Evolutionary conservation across 257 asterid genomes (phyloP).

Genomic region (Striga asiatica): DNA sequence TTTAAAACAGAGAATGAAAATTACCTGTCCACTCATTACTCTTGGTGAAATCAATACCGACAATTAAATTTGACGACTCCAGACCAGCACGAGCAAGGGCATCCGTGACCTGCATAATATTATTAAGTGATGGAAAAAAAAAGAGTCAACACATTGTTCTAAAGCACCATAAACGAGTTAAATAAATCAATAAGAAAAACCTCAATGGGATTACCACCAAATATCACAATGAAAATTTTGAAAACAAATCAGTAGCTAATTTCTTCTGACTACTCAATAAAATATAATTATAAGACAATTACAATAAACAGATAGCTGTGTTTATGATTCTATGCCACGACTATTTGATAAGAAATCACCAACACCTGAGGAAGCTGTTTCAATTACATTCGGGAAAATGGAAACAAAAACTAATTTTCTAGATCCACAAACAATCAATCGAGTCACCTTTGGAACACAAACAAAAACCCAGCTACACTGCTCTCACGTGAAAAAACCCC

Average conservation of each 20-base stretch:
- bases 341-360: not conserved
- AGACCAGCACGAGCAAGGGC: constrained; percentile 94
- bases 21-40: constrained; percentile 99
- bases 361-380: not conserved
- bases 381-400: not conserved
- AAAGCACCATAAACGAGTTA: not conserved
- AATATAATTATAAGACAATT: not conserved
- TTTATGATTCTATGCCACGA: not conserved
- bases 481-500: not conserved
- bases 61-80: constrained; percentile 88
- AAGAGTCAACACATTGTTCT: constrained; percentile 1
- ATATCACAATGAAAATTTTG: not conserved
- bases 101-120: constrained; percentile 54
- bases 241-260: not conserved
- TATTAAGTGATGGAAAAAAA: constrained; percentile 2
- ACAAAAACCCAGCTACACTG: not conserved
- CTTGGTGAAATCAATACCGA: constrained; percentile 95
- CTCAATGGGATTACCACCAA: not conserved
- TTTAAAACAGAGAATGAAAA: not conserved
- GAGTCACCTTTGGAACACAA: not conserved
- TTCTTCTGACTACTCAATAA: not conserved
- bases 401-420: not conserved
- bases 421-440: not conserved
- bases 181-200: not conserved
- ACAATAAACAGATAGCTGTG: not conserved